Base-by-base conservation (phyloP, 495 filamentous ascomycete genomes). In the Amphirosellinia nigrospora region DNA sequence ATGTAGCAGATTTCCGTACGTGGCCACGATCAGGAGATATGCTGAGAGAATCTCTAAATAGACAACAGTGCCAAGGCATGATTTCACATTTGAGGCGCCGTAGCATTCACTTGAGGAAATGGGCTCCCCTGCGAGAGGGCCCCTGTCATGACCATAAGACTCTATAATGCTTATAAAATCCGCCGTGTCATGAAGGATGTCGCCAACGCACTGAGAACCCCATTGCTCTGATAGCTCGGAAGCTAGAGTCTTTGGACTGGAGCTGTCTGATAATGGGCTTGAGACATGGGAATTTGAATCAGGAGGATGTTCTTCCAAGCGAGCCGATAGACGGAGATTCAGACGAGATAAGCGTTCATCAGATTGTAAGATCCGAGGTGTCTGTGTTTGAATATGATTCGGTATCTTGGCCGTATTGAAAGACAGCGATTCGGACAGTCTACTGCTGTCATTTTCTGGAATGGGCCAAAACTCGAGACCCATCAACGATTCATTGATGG, bases 291-390 rank as follows among this genome's bases (percentile, higher is more conserved):
- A 1, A 41, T 55, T 41, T 41, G 39, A 41, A 41, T 13, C 10
- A 13, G 10, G 39, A 15, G 11, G 39, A 4, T 41, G 11, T 55
- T 55, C 9, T 26, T 26, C 19, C 7, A 55, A 15, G 21, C 50
- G 50, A 10, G 50, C 28, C 3, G 50, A 55, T 2, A 55, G 50
- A 23, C 21, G 21, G 19, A 55, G 28, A 30, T 55, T 55, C 21
- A 55, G 50, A 23, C 28, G 50, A 55, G 50, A 55, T 23, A 55
- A 55, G 50, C 50, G 50, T 30, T 55, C 28, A 30, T 55, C 50
- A 5, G 13, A 55, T 23, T 55, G 50, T 30, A 55, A 23, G 1
- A 30, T 23, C 19, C 21, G 28, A 23, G 50, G 21, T 2, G n/a
- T 4, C 50, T 55, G 50, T 23, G 19, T 41, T 41, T 41, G 10